Evolutionary conservation across 2,329 filamentous ascomycete genomes (phyloP).

Genomic region (Scedosporium boydii): DNA sequence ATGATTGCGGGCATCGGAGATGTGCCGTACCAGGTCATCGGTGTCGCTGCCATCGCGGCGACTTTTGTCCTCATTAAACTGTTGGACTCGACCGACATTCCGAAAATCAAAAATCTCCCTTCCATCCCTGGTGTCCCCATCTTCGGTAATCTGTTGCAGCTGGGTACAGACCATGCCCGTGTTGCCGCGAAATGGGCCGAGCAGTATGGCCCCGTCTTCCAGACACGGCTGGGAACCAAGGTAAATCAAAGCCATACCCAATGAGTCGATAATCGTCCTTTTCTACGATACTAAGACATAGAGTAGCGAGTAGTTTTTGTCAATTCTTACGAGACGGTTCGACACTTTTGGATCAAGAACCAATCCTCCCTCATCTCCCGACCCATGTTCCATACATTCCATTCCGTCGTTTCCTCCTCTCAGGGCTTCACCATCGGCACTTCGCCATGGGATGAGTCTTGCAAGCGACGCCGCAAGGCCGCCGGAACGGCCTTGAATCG

Average conservation of each 20-base stretch:
- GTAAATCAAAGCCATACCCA: constrained; percentile 23
- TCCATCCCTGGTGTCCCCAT: constrained; percentile 53
- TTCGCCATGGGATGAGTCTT: constrained; percentile 75
- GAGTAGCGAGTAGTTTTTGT: constrained; percentile 65
- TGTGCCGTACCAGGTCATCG: background rate
- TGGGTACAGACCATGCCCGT: constrained; percentile 47
- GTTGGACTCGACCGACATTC: constrained; percentile 41
- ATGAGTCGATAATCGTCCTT: background rate
- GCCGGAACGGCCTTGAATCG: constrained; percentile 71
- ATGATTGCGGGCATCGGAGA: background rate
- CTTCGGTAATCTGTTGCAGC: constrained; percentile 53
- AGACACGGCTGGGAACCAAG: constrained; percentile 58
- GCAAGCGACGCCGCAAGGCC: constrained; percentile 67
- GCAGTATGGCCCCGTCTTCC: constrained; percentile 55
- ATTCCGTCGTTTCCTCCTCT: constrained; percentile 65
- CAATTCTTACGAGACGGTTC: constrained; percentile 67
- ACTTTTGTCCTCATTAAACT: constrained; percentile 18
- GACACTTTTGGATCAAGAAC: constrained; percentile 67
- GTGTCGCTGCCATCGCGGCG: constrained; percentile 7
- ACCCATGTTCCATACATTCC: constrained; percentile 72
- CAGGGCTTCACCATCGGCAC: constrained; percentile 78
- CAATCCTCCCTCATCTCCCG: constrained; percentile 70
- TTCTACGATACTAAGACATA: constrained; percentile 20
- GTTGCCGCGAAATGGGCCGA: constrained; percentile 46
- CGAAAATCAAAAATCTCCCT: constrained; percentile 52